Evolutionary conservation across 108 stramenopile species (phyloP).

Genomic region (Conticribra guillardii): DNA sequence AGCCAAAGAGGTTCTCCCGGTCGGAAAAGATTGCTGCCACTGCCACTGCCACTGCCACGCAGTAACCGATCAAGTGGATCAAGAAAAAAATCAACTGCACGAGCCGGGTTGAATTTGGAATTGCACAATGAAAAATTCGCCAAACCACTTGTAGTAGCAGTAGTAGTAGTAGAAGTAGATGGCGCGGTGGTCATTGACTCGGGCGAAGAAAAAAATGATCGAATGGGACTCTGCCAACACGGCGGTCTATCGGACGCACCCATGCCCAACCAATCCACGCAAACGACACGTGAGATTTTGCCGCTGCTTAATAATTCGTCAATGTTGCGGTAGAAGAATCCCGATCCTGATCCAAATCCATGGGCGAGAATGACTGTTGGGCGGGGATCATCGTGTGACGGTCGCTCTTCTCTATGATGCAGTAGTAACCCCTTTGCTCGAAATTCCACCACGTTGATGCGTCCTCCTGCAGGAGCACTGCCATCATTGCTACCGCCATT

Average conservation of each 20-base stretch:
- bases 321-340: conserved; percentile 55
- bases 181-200: too few relatives aligned
- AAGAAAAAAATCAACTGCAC: conserved; percentile 53
- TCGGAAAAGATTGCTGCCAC: conserved; percentile 13
- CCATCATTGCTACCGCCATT: not conserved
- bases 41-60: conserved; percentile 1
- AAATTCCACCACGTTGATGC: conserved; percentile 36
- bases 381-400: not conserved
- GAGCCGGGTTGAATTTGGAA: conserved; percentile 28
- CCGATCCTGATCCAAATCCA: conserved; percentile 54
- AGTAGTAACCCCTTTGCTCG: not conserved
- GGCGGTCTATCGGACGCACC: conserved; percentile 44
- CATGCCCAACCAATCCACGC: conserved; percentile 60
- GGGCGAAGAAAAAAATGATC: conserved; percentile 26
- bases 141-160: too few relatives aligned
- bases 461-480: not conserved
- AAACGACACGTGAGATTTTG: conserved; percentile 39
- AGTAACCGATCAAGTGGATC: conserved; percentile 45
- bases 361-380: conserved; percentile 47
- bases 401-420: too few relatives aligned
- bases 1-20: conserved; percentile 39
- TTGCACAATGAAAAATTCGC: conserved; percentile 38
- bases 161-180: too few relatives aligned
- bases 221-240: conserved; percentile 52
- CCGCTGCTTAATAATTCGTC: conserved; percentile 45